These are phyloP conservation scores for Copromyces sp. DNA, from an alignment of 495 filamentous ascomycete species.

Conservation along the genomic window DNA sequence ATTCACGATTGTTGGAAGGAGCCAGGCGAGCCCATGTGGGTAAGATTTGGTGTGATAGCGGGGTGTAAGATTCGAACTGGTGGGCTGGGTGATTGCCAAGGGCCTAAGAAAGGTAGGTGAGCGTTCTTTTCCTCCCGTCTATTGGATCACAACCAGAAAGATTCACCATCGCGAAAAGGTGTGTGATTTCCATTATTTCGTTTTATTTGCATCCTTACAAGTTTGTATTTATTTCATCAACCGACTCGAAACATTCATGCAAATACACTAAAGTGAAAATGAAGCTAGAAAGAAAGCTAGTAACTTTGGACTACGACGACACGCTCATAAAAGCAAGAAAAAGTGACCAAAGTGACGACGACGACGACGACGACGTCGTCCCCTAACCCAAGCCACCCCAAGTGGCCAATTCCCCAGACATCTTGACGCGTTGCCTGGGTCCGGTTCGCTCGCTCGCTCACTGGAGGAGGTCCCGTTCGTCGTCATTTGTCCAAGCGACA, in stretches of 20 bases:
- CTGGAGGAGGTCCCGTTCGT: background rate
- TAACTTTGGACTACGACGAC: background rate
- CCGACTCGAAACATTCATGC: background rate
- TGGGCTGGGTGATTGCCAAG: background rate
- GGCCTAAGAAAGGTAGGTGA: background rate
- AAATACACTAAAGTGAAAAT: background rate
- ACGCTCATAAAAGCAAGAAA: background rate
- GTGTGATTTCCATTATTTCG: background rate
- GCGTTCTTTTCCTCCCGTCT: background rate
- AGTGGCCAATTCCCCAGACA: background rate
- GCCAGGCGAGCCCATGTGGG: background rate
- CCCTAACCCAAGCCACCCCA: background rate
- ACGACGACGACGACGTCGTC: background rate
- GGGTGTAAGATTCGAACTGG: background rate
- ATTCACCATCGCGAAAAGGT: background rate
- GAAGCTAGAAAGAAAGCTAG: background rate
- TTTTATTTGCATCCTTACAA: background rate
- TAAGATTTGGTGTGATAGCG: slow-evolving; percentile 1
- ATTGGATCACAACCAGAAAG: background rate
- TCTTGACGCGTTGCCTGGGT: background rate
- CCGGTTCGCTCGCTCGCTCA: background rate
- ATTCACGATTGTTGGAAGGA: background rate
- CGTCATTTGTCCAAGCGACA: background rate
- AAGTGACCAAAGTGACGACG: background rate
- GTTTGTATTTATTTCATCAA: background rate